Conservation (phyloP, 2,329 filamentous ascomycete genomes). For the Trichoderma afroharzianum region DNA sequence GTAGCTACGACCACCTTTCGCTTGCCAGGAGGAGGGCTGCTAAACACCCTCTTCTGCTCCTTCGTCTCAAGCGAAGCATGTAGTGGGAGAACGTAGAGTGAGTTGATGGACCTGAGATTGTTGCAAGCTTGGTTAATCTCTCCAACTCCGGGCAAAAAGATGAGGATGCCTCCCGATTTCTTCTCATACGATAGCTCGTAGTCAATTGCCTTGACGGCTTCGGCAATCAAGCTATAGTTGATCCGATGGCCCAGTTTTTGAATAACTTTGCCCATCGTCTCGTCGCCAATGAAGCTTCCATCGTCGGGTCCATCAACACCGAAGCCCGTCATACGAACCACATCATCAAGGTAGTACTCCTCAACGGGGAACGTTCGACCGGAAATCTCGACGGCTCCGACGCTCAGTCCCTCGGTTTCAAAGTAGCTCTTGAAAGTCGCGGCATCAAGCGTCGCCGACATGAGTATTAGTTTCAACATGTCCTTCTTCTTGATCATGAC, state of each 20-base stretch:
- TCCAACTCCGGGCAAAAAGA: slow-evolving; percentile 87
- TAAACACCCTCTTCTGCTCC: slow-evolving; percentile 86
- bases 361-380: slow-evolving; percentile 87
- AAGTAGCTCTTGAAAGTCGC: slow-evolving; percentile 84
- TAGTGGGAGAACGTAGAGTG: slow-evolving; percentile 75
- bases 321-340: slow-evolving; percentile 76
- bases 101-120: slow-evolving; percentile 57
- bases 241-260: slow-evolving; percentile 75
- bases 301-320: slow-evolving; percentile 48
- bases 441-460: slow-evolving; percentile 94
- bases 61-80: slow-evolving; percentile 87
- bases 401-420: slow-evolving; percentile 59
- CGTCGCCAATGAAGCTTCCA: slow-evolving; percentile 41
- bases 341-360: slow-evolving; percentile 86
- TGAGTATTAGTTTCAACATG: slow-evolving; percentile 83
- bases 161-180: slow-evolving; percentile 77
- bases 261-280: slow-evolving; percentile 65
- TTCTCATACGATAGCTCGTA: slow-evolving; percentile 62
- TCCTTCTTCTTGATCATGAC: slow-evolving; percentile 71
- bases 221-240: slow-evolving; percentile 83
- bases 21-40: slow-evolving; percentile 69
- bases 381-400: slow-evolving; percentile 80
- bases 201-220: slow-evolving; percentile 80
- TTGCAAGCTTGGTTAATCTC: slow-evolving; percentile 84
- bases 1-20: slow-evolving; percentile 92